Evolutionary conservation across 768 basidiomycete species (phyloP), one percentile per base, ranked within the genome.

Genomic region (Boletus tomentosulus): DNA sequence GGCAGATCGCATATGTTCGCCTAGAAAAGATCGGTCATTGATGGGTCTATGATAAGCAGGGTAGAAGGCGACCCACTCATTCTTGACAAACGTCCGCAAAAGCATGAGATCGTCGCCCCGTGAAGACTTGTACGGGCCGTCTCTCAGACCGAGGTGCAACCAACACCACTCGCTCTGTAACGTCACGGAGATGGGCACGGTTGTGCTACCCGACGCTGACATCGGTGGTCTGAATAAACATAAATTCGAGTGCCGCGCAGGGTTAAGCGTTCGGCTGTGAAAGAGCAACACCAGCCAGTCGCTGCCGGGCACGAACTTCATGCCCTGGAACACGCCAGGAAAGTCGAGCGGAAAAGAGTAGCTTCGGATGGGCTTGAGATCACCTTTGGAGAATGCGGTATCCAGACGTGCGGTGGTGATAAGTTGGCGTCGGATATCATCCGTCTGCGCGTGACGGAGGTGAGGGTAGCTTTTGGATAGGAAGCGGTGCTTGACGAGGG

Each of bases 211-310:
- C 12, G 57, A 28, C n/a, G 42, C 47, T 8, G 33, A 31, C 12
- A 44, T 50, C 15, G 62, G 55, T 6, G 64, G 66, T 50, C 51
- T 64, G 30, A 68, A 59, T 34, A 68, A 47, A 37, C 67, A 70
- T 10, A 68, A 50, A 12, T 70, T 68, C 2, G 67, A 68, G 48
- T 68, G 66, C 6, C 64, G 64, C 0, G 55, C 51, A 16, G 68
- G 68, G 30, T 68, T 68, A 25, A 66, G 62, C 19, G 54, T 62
- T 7, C 68, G 61, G 31, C 67, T 68, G 48, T 68, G 67, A 41
- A 70, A 68, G n/a, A 70, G 58, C 24, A 68, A 46, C 13, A 68
- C 66, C 2, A 68, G 62, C 67, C 67, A 68, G 49, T 65, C 58
- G 37, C 59, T 59, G 8, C 67, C 67, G 9, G 67, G 62, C 41